phyloP scores from a whole-genome alignment of 1,284 basidiomycete species.

The Jaminaea rosea region DNA sequence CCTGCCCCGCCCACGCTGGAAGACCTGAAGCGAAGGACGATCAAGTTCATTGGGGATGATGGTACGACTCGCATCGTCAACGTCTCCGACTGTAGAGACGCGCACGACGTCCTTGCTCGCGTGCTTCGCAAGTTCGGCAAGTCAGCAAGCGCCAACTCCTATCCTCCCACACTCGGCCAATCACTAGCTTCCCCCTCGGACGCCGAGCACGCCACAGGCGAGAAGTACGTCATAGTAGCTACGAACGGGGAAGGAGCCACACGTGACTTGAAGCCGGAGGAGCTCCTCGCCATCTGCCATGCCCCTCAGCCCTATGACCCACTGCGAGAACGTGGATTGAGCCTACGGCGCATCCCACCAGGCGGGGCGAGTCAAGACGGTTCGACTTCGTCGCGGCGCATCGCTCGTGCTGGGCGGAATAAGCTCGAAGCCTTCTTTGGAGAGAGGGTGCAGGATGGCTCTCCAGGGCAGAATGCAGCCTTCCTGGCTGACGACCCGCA shows the following conservation, averaged over 20 bases:
- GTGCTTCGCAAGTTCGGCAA: constrained; percentile 44
- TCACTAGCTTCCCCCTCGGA: not conserved
- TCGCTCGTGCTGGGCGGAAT: constrained; percentile 20
- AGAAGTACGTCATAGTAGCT: constrained; percentile 39
- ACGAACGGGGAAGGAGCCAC: constrained; percentile 33
- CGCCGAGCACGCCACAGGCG: constrained; percentile 17
- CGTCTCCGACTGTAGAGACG: constrained; percentile 38
- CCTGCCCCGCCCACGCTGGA: constrained; percentile 26
- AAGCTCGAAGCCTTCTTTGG: constrained; percentile 59
- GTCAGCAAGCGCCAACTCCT: constrained; percentile 28
- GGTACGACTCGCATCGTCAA: constrained; percentile 39
- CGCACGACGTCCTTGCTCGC: constrained; percentile 37
- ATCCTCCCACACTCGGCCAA: constrained; percentile 31
- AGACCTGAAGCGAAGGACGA: constrained; percentile 34
- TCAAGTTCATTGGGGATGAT: constrained; percentile 44
- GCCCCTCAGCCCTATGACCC: constrained; percentile 66
- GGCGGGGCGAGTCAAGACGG: not conserved
- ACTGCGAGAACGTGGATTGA: constrained; percentile 71
- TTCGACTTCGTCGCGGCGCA: not conserved
- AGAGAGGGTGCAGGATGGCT: constrained; percentile 47
- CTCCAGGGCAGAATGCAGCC: not conserved
- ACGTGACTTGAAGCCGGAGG: constrained; percentile 48
- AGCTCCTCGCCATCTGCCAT: constrained; percentile 76
- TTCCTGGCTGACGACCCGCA: constrained; percentile 19
- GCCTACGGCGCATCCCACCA: constrained; percentile 50